A percentile compares a stretch with the other conserved stretches of the same genome.
Evolutionary conservation across 768 basidiomycete species (phyloP).

Genomic region (Butyriboletus loyo): DNA sequence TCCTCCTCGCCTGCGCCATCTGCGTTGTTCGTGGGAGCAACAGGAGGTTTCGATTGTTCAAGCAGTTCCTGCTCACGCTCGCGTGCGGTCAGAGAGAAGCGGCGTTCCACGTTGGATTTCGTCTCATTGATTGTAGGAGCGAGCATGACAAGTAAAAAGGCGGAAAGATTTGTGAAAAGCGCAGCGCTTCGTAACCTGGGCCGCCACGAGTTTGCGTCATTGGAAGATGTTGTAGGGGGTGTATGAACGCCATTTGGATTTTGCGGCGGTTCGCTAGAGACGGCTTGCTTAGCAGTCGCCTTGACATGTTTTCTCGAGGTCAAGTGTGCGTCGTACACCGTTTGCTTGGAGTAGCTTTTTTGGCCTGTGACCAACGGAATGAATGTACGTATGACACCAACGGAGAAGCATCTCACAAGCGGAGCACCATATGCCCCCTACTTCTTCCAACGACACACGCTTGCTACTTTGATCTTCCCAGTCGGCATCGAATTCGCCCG

Average conservation of each 20-base stretch:
- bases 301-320: slow-evolving; percentile 96
- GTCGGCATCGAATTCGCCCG: slow-evolving; percentile 58
- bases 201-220: slow-evolving; percentile 30
- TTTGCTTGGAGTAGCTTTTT: slow-evolving; percentile 93
- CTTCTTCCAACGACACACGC: slow-evolving; percentile 39
- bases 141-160: slow-evolving; percentile 64
- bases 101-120: slow-evolving; percentile 92
- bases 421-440: slow-evolving; percentile 85
- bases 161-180: slow-evolving; percentile 65
- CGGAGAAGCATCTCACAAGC: slow-evolving; percentile 62
- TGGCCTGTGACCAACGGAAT: slow-evolving; percentile 57
- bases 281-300: slow-evolving; percentile 72
- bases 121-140: slow-evolving; percentile 77
- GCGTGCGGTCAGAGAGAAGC: slow-evolving; percentile 94
- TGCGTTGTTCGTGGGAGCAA: slow-evolving; percentile 42
- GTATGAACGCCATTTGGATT: slow-evolving; percentile 33
- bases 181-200: slow-evolving; percentile 64
- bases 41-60: slow-evolving; percentile 59
- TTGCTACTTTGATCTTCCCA: slow-evolving; percentile 64
- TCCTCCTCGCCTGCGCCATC: slow-evolving; percentile 69
- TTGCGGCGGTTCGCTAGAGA: slow-evolving; percentile 33
- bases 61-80: slow-evolving; percentile 93
- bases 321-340: slow-evolving; percentile 94
- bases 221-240: slow-evolving; percentile 32
- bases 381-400: not conserved